A percentile compares a stretch with the other conserved stretches of the same genome.
phyloP scores from a whole-genome alignment of 1,139 yeast genomes.

The Yamadazyma trypodendri region DNA sequence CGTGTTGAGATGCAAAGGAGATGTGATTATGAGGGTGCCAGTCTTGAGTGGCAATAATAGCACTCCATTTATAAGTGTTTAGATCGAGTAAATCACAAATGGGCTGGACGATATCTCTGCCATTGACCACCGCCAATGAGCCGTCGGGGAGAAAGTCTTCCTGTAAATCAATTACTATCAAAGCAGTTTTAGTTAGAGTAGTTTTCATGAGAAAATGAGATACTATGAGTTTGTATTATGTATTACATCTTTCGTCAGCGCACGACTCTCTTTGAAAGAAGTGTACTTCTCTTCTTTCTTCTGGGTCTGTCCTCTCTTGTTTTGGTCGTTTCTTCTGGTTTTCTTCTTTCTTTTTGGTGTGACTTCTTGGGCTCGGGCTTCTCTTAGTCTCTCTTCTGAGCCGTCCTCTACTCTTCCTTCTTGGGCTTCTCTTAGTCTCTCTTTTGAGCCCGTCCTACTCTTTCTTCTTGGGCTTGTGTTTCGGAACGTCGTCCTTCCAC shows the following conservation, averaged over 20 bases:
- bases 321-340: too few species aligned
- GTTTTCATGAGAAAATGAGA: too few species aligned
- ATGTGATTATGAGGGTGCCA: conserved; percentile 84
- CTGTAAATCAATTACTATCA: conserved; percentile 77
- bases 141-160: conserved; percentile 83
- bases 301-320: too few species aligned
- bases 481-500: conserved; percentile 51
- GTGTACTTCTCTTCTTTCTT: too few species aligned
- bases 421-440: background rate
- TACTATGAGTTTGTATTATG: too few species aligned
- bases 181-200: conserved; percentile 34
- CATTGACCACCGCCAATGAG: conserved; percentile 67
- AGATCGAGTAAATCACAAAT: conserved; percentile 44
- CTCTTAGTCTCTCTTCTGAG: too few species aligned
- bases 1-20: conserved; percentile 77
- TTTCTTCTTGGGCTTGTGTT: conserved; percentile 11
- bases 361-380: too few species aligned
- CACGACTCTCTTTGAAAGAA: too few species aligned
- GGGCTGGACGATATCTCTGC: conserved; percentile 55
- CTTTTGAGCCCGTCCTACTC: background rate
- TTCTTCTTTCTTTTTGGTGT: too few species aligned
- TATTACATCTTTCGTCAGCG: too few species aligned
- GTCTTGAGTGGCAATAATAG: conserved; percentile 75
- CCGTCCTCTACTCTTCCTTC: too few species aligned
- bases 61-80: conserved; percentile 50